Evolutionary conservation across 2,329 filamentous ascomycete species (phyloP).

Genomic region (Aspergillus vadensis): DNA sequence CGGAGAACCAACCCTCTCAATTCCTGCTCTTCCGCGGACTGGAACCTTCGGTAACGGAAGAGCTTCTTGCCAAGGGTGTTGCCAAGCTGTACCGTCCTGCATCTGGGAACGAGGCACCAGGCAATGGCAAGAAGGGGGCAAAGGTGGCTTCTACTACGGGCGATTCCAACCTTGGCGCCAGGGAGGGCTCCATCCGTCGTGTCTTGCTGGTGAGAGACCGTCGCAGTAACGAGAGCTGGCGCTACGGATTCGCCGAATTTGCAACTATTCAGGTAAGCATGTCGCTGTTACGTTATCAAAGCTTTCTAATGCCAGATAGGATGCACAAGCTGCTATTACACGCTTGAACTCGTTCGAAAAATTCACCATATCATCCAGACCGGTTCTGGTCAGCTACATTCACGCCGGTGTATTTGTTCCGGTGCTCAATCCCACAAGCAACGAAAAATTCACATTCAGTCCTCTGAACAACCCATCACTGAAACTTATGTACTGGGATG

Average conservation of each 20-base stretch:
- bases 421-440: slow-evolving; percentile 62
- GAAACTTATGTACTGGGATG: slow-evolving; percentile 75
- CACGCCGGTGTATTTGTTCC: slow-evolving; percentile 85
- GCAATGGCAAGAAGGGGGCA: slow-evolving; percentile 47
- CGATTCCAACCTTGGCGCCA: slow-evolving; percentile 67
- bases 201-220: slow-evolving; percentile 76
- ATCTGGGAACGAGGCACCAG: slow-evolving; percentile 36
- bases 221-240: slow-evolving; percentile 70
- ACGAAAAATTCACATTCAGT: slow-evolving; percentile 67
- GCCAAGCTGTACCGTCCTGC: slow-evolving; percentile 69
- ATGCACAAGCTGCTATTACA: slow-evolving; percentile 71
- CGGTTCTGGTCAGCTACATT: slow-evolving; percentile 72
- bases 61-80: slow-evolving; percentile 70
- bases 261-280: slow-evolving; percentile 62
- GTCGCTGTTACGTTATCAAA: background rate
- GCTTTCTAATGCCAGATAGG: slow-evolving; percentile 39
- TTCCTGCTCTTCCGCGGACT: slow-evolving; percentile 75
- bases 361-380: slow-evolving; percentile 75
- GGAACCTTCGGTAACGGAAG: slow-evolving; percentile 69
- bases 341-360: slow-evolving; percentile 72
- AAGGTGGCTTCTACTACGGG: slow-evolving; percentile 60
- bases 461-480: slow-evolving; percentile 69
- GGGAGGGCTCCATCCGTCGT: slow-evolving; percentile 71
- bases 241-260: slow-evolving; percentile 84
- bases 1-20: slow-evolving; percentile 66